Evolutionary conservation across 2,329 filamentous ascomycete species (phyloP), one percentile per base, ranked within the genome.

Genomic region (Cladosporium colombiae): DNA sequence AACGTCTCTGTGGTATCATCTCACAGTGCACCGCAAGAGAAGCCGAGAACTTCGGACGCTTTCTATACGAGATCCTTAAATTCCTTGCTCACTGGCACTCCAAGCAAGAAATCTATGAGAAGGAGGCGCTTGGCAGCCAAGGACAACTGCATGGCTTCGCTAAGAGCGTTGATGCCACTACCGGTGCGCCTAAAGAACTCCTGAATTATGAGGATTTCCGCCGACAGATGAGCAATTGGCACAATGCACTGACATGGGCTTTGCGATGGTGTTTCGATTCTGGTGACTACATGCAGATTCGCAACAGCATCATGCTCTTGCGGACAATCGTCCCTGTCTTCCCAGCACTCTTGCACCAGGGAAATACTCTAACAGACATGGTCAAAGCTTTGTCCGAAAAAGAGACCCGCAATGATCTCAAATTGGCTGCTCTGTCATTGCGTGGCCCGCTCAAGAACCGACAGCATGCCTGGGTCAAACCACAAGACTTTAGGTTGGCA

Each of bases 261-360:
- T 82, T 99, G 64, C 93, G 93, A 75, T 85, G 86, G 44, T 97
- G 94, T 75, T 84, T 99, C 56, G 87, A 88, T 21, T 89, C 90
- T 31, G 88, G 87, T 35, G 94, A 98, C 78, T 99, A 95, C 86
- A 97, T 97, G 90, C 93, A 97, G 77, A 96, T 98, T 75, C 89
- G 94, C 64, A 99, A 99, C 76, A 92, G 93, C 53, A 96, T 98
- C 70, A 95, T 91, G 66, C 85, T 98, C 4, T 83, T 99, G 66
- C 96, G 95, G 75, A 85, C 87, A 13, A 84, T 97, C 57, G 86
- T 92, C 27, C 88, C 92, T 60, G 85, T 88, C 73, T 99, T 97
- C 83, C 96, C 95, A 4, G 90, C 89, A 18, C 87, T 98, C 66
- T 92, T 96, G 74, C 95, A 92, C 77, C 94, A 96, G 84, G 95